Evolutionary conservation across 805 yeast genomes (phyloP).

Genomic region (Saitoella complicata): DNA sequence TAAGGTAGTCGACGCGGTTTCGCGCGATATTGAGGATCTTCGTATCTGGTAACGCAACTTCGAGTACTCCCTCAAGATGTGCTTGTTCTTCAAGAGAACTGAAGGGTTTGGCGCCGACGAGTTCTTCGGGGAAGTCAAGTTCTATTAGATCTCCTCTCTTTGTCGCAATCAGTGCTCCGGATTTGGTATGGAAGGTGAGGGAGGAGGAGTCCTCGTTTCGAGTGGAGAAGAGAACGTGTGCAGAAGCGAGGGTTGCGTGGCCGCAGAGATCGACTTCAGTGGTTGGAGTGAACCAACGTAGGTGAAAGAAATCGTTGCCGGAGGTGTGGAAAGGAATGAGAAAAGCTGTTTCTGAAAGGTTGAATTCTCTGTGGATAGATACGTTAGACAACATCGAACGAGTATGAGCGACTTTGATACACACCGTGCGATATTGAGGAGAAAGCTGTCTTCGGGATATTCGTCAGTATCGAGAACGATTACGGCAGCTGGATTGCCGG

Average conservation of each 20-base stretch:
- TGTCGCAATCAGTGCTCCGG: constrained; percentile 19
- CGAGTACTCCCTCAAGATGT: too few species aligned
- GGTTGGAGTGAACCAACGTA: neutral
- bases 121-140: too few species aligned
- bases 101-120: too few species aligned
- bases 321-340: constrained; percentile 31
- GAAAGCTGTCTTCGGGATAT: too few species aligned
- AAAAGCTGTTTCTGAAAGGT: neutral
- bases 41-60: too few species aligned
- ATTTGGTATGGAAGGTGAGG: constrained; percentile 61
- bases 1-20: too few species aligned
- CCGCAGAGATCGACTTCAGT: constrained; percentile 7
- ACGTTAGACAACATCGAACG: too few species aligned
- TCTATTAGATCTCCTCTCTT: too few species aligned
- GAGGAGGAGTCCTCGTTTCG: constrained; percentile 59
- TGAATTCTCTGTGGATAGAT: neutral
- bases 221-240: constrained; percentile 39
- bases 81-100: too few species aligned
- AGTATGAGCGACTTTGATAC: too few species aligned
- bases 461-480: neutral
- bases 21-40: too few species aligned
- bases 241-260: constrained; percentile 23
- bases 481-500: constrained; percentile 22
- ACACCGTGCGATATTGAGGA: too few species aligned
- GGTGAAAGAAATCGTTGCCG: constrained; percentile 42